Base-by-base conservation (phyloP, 371 early-diverging fungal genomes). In the Mucor lusitanicus region DNA sequence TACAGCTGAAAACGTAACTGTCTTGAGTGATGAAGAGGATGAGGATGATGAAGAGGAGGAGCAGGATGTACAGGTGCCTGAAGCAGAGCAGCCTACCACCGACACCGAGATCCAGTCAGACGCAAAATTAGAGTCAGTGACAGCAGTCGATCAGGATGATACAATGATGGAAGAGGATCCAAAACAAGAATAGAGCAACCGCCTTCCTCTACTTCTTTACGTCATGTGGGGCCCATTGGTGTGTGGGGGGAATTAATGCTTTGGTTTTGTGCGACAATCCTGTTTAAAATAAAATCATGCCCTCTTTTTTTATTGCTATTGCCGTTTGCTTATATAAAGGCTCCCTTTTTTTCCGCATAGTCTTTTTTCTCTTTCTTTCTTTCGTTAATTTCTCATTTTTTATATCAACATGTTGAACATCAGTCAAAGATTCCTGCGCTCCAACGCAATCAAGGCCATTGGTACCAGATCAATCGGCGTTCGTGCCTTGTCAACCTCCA, bases 71-170 rank as follows among this genome's bases (percentile, higher is more conserved):
- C 32, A 48, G 39, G 59, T 21, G 33, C 48, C 33, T 9, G 39
- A 61, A 13, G 65, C n/a, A 17, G 40, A 40, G 40, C 40, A 40
- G 40, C 17, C 40, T 40, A 84, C 85, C 67, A 84, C 83, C 48
- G 79, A 82, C 57, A 80, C 75, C 53, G 71, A 76, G 32, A 77
- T 79, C 6, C 61, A 79, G 33, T 72, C 72, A 27, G 87, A 75
- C 17, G 77, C 66, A 19, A 61, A 50, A 33, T 30, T 65, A 13
- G 40, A 53, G 21, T 1, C 23, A 23, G 6, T 27, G 15, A 32
- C 39, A 64, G 23, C 28, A 53, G 60, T 44, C 6, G 59, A 60
- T 15, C 61, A 60, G 15, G 69, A 69, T 27, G 68, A 69, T 35
- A 28, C 32, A 55, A 53, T 55, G n/a, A 64, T 69, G 64, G 60